Conservation (phyloP, 2,329 filamentous ascomycete species). For the Ophiocordyceps australis region DNA sequence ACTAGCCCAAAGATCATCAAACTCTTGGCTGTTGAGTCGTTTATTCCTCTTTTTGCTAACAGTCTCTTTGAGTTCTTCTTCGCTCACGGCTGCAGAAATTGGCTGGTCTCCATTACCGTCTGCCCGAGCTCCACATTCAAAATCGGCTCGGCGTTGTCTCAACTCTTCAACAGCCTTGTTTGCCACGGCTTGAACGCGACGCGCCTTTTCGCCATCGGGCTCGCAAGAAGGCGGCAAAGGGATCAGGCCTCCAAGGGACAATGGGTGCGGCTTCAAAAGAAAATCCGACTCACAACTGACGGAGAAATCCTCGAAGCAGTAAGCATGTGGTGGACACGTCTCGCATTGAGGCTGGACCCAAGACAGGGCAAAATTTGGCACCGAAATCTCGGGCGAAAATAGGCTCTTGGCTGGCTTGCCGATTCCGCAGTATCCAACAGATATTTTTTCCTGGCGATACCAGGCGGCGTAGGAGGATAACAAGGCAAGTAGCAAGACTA, state of each 20-base stretch:
- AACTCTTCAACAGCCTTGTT: conserved; percentile 78
- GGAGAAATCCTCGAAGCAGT: conserved; percentile 63
- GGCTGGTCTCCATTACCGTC: conserved; percentile 41
- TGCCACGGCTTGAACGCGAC: conserved; percentile 71
- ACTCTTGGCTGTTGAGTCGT: conserved; percentile 72
- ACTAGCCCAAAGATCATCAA: conserved; percentile 70
- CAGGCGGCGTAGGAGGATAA: conserved; percentile 58
- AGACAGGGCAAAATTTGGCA: conserved; percentile 56
- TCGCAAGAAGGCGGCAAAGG: conserved; percentile 86
- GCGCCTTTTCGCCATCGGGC: conserved; percentile 81
- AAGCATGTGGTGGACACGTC: conserved; percentile 75
- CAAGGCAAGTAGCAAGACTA: conserved; percentile 52
- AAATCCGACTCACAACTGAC: conserved; percentile 78
- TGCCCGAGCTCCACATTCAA: conserved; percentile 64
- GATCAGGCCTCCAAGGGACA: conserved; percentile 63
- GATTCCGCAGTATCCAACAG: conserved; percentile 85
- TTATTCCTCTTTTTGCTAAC: conserved; percentile 63
- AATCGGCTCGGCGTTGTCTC: conserved; percentile 69
- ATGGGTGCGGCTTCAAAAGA: conserved; percentile 65
- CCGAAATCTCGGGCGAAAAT: conserved; percentile 25
- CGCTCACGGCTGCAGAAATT: conserved; percentile 39
- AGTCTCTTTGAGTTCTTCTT: conserved; percentile 59
- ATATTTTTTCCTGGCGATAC: conserved; percentile 91
- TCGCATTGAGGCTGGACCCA: conserved; percentile 71
- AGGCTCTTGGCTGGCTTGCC: conserved; percentile 41